Evolutionary conservation across 176 grass and related monocot species (phyloP), one percentile per base, ranked within the genome.

Genomic region (Aegilops tauschii): DNA sequence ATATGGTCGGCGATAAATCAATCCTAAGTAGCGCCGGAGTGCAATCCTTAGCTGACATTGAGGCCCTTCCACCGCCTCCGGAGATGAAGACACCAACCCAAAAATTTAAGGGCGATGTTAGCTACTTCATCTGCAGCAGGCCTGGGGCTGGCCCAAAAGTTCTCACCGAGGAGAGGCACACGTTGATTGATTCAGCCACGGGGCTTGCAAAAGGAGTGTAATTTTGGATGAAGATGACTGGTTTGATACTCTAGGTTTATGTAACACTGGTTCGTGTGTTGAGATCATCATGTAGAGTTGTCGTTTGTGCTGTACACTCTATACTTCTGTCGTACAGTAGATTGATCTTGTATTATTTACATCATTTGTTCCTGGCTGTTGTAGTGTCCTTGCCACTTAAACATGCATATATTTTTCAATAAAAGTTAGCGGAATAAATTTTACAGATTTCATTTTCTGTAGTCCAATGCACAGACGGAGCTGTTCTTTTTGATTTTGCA

Each of bases 1-100:
- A 94, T 87, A 80, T 96, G 78, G 78, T 96, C 70, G 97, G 97
- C 2, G 97, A 98, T 65, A 98, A 96, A 88, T 94, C 97, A 1
- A 96, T 96, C 80, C 69, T 98, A 67, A 65, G 85, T 14, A 89
- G 88, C 6, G 92, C 92, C 8, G 92, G 90, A 84, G 12, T 96
- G 79, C 87, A 89, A 69, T 96, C 93, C 14, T 54, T 94, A 49
- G 80, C 92, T 65, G 94, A 96, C 65, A 61, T 98, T 0, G 87
- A 94, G 59, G 87, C 87, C 73, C 88, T 98, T 31, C 84, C 89
- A 61, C 81, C 61, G 34, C 94, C 97, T 67, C 65, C 66, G 32
- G 94, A 94, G 88, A 85, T 44, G 78, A 96, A 96, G 77, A 61
- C 17, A 28, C 88, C 90, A 9, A 59, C 21, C 73, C 82, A 90